phyloP scores from a whole-genome alignment of 2,329 filamentous ascomycete species.

The Ophiostoma sp. region DNA sequence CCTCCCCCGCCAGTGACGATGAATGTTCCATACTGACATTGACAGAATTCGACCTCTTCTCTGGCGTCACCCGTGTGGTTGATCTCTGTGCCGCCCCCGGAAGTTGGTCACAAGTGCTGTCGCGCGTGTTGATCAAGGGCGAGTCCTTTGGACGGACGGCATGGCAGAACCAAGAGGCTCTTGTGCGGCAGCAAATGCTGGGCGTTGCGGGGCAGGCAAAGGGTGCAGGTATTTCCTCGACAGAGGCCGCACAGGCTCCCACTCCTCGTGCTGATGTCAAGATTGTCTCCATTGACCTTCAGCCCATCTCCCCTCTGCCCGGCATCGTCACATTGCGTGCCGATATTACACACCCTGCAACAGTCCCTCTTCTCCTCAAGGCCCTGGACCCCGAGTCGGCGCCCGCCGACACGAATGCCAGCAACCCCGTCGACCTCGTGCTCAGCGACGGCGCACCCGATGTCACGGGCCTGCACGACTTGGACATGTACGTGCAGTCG shows the following conservation, averaged over 20 bases:
- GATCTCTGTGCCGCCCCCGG: conserved; percentile 95
- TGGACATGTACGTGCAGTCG: conserved; percentile 97
- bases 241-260: conserved; percentile 4
- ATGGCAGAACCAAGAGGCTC: conserved; percentile 81
- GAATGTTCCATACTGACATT: background rate
- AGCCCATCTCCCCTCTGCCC: conserved; percentile 90
- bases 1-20: no score
- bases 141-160: conserved; percentile 84
- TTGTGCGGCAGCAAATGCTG: conserved; percentile 62
- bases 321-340: conserved; percentile 91
- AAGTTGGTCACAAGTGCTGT: conserved; percentile 96
- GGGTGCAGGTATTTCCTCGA: no score
- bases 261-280: conserved; percentile 70
- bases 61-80: conserved; percentile 85
- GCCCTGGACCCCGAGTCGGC: conserved; percentile 71
- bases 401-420: conserved; percentile 41
- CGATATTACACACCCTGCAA: conserved; percentile 96
- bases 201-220: conserved; percentile 40
- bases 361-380: conserved; percentile 81
- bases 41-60: conserved; percentile 89
- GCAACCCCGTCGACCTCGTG: conserved; percentile 85
- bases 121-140: conserved; percentile 87
- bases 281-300: conserved; percentile 93
- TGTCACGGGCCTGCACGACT: conserved; percentile 92
- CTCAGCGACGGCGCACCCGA: conserved; percentile 95